Conservation (phyloP, 2,329 filamentous ascomycete species). For the Penicillium sp. region DNA sequence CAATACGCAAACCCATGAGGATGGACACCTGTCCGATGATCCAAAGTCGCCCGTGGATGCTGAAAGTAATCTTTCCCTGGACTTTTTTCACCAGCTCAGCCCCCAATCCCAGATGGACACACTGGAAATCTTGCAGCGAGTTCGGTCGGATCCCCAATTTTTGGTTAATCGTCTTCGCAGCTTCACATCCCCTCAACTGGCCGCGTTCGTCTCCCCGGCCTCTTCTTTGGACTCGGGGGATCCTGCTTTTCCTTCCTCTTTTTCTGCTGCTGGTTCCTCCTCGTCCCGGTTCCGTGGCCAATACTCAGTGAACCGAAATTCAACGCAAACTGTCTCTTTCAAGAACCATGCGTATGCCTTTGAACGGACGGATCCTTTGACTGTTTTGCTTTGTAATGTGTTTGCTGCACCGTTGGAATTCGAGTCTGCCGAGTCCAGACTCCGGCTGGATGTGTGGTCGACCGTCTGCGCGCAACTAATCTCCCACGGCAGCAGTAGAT, state of each 20-base stretch:
- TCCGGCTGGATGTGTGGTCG: constrained; percentile 81
- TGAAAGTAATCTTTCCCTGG: constrained; percentile 26
- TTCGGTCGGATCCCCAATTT: constrained; percentile 83
- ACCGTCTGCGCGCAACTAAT: constrained; percentile 79
- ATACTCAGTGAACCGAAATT: constrained; percentile 24
- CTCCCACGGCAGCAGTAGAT: constrained; percentile 65
- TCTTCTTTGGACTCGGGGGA: constrained; percentile 74
- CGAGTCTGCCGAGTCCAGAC: constrained; percentile 71
- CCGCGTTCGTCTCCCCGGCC: constrained; percentile 70
- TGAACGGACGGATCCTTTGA: constrained; percentile 79
- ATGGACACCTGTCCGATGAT: constrained; percentile 31
- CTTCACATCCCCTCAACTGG: constrained; percentile 69
- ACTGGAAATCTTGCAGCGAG: constrained; percentile 69
- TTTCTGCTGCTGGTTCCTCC: constrained; percentile 22
- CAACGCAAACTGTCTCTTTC: constrained; percentile 49
- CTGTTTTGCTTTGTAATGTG: constrained; percentile 77
- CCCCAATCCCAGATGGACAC: constrained; percentile 68
- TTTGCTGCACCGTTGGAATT: constrained; percentile 81
- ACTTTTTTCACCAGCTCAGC: constrained; percentile 60
- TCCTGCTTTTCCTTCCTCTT: constrained; percentile 62
- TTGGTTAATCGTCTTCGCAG: constrained; percentile 73
- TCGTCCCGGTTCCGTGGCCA: constrained; percentile 46
- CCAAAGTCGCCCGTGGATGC: constrained; percentile 34
- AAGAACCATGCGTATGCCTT: constrained; percentile 83
- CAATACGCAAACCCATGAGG: constrained; percentile 28